Percentiles rank a stretch among this genome's conserved stretches.
Conservation (phyloP, 306 rosid species). For the Citrullus mucosospermus region DNA sequence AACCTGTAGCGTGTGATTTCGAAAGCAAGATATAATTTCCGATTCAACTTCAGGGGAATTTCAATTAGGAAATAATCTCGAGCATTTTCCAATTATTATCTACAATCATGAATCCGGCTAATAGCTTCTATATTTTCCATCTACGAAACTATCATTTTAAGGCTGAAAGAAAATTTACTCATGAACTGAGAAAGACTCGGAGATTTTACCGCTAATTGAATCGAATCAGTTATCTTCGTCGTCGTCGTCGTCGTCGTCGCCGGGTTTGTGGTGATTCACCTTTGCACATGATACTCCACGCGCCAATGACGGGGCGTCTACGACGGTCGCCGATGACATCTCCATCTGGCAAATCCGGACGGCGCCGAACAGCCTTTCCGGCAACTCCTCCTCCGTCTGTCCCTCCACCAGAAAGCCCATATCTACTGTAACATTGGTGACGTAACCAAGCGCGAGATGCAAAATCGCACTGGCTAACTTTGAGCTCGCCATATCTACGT, state of each 20-base stretch:
- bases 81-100: background rate
- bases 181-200: background rate
- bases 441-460: conserved; percentile 69
- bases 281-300: conserved; percentile 37
- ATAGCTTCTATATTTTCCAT: background rate
- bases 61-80: background rate
- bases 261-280: conserved; percentile 44
- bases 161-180: background rate
- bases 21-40: background rate
- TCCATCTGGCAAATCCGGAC: conserved; percentile 85
- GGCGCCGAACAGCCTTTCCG: conserved; percentile 69
- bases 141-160: background rate
- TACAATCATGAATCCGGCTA: background rate
- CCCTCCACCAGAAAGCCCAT: conserved; percentile 91
- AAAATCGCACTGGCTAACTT: conserved; percentile 74
- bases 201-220: background rate
- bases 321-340: conserved; percentile 50
- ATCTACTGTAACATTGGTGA: conserved; percentile 68
- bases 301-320: conserved; percentile 26
- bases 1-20: background rate
- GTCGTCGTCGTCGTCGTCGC: conserved; percentile 13
- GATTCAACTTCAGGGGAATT: background rate
- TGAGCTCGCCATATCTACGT: conserved; percentile 84
- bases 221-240: background rate
- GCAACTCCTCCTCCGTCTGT: conserved; percentile 74